Evolutionary conservation across 192 early-diverging fungal species (phyloP), one percentile per base, ranked within the genome.

Genomic region (Linnemannia elongata): DNA sequence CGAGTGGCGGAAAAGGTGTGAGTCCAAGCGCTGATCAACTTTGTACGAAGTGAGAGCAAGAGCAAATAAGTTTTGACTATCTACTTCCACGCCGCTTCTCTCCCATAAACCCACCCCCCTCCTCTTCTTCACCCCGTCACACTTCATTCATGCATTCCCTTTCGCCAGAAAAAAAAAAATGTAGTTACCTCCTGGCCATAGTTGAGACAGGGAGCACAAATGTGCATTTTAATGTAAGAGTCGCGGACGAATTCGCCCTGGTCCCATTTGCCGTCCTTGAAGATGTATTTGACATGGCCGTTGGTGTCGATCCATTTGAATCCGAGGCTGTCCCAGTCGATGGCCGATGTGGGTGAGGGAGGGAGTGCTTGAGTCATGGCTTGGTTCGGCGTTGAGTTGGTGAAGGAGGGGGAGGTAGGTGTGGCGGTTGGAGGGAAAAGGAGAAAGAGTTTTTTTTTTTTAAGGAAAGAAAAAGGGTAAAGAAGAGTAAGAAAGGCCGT

Each of bases 241-340:
- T 93, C 88, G 5, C 76, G 88, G n/a, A 91, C 89, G 33, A 94
- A 88, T 24, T 87, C 88, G 57, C 93, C 94, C 4, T 89, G 41
- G 81, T 93, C 91, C 94, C 94, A 96, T 63, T 90, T 73, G 13
- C 90, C 91, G 47, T 92, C 87, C 44, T 82, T 89, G 92, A 91
- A 94, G 24, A 88, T 89, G 90, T 94, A 95, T 69, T 91, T 92
- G 77, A 93, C 83, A 84, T 93, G 91, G 10, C 90, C 91, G 77
- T 95, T 94, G 38, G 92, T 93, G 74, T 92, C 90, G 47, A 91
- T 77, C 82, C 92, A 93, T 79, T 92, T 88, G 89, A 96, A 96
- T 35, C 93, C 93, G 38, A 96, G 89, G 73, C 92, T 92, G 54
- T 78, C 72, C 92, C 93, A 96, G 92, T 96, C 90, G 83, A 96